phyloP scores from a whole-genome alignment of 345 rosid genomes.

The Populus ilicifolia region DNA sequence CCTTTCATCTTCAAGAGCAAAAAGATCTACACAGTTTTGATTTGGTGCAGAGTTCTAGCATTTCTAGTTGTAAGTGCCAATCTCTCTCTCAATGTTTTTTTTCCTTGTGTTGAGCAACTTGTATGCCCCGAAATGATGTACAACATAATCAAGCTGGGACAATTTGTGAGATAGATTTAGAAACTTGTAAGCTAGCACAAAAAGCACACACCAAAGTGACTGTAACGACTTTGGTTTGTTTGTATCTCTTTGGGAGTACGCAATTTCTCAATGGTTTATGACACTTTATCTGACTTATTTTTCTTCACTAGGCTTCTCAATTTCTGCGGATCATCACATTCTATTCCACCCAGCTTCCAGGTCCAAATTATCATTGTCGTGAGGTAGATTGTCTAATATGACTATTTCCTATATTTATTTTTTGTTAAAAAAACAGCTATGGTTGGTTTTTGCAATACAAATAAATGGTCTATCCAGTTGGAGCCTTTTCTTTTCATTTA shows the following conservation, averaged over 20 bases:
- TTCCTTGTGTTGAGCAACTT: not conserved
- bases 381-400: conserved; percentile 48
- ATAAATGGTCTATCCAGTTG: not conserved
- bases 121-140: not conserved
- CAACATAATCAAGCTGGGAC: not conserved
- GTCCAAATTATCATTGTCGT: conserved; percentile 95
- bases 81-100: not conserved
- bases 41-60: conserved; percentile 98
- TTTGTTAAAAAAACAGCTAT: not conserved
- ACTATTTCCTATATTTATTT: not conserved
- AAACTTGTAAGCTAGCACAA: not conserved
- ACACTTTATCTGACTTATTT: conserved; percentile 7
- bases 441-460: not conserved
- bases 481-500: not conserved
- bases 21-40: conserved; percentile 87
- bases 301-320: conserved; percentile 66
- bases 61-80: conserved; percentile 80
- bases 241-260: not conserved
- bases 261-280: not conserved
- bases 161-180: not conserved
- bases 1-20: conserved; percentile 93
- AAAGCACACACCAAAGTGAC: not conserved
- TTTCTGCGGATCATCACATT: conserved; percentile 80
- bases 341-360: conserved; percentile 97
- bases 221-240: not conserved